Evolutionary conservation across 352 stramenopile genomes (phyloP).

Genomic region (Phytophthora pini): DNA sequence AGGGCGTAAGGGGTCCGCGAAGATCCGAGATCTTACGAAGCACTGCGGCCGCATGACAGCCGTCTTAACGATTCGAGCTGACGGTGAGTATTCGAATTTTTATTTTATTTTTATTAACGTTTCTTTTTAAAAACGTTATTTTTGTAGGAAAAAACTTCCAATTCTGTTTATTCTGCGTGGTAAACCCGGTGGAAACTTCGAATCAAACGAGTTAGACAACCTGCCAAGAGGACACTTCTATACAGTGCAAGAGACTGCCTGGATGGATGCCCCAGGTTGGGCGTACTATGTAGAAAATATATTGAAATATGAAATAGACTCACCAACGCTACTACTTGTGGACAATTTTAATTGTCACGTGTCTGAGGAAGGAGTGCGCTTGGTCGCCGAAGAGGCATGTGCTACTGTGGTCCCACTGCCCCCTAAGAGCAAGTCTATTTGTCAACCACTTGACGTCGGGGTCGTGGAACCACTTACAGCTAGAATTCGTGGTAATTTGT

Average conservation of each 20-base stretch:
- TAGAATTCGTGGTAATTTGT: neutral
- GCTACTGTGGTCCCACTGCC: constrained; percentile 12
- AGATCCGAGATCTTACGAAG: neutral
- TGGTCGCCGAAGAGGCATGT: constrained; percentile 15
- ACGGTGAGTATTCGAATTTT: neutral
- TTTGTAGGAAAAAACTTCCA: neutral
- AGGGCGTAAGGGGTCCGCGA: neutral
- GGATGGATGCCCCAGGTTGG: constrained; percentile 3
- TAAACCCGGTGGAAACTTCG: neutral
- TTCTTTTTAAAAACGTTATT: neutral
- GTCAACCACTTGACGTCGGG: constrained; percentile 23
- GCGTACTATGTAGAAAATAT: constrained; percentile 8
- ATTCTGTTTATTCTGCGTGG: neutral
- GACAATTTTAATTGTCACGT: constrained; percentile 34
- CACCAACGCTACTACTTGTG: constrained; percentile 23
- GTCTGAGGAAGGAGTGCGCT: constrained; percentile 20
- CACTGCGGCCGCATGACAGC: constrained; percentile 2
- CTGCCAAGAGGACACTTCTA: neutral
- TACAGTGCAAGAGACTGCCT: neutral
- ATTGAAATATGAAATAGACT: constrained; percentile 17
- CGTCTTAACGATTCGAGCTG: constrained; percentile 4
- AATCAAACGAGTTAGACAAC: neutral
- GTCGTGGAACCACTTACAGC: constrained; percentile 20
- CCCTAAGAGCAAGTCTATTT: constrained; percentile 20
- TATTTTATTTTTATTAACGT: neutral